phyloP scores from a whole-genome alignment of 257 asterid species.

The Parsonsia alboflavescens region DNA sequence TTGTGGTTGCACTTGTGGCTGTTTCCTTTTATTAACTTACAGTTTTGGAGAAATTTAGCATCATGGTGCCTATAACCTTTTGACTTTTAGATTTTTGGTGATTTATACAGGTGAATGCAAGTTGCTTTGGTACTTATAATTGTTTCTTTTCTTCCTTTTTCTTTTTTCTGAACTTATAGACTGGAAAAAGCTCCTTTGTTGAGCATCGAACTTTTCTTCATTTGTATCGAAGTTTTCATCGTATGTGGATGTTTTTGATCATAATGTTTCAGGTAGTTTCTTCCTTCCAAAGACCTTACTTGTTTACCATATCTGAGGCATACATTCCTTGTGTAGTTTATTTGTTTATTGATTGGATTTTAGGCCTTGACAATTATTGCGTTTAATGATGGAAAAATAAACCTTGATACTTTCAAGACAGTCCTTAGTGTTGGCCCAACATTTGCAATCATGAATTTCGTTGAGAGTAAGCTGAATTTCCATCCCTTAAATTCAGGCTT shows the following conservation, averaged over 20 bases:
- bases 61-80: background rate
- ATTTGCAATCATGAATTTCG: constrained; percentile 77
- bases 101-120: background rate
- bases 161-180: constrained; percentile 38
- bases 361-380: constrained; percentile 89
- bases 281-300: background rate
- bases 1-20: background rate
- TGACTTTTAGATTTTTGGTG: background rate
- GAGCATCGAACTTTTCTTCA: constrained; percentile 97
- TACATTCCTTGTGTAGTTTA: constrained; percentile 10
- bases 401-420: constrained; percentile 60
- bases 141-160: background rate
- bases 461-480: constrained; percentile 64
- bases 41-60: background rate
- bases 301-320: constrained; percentile 17
- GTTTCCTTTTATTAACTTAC: background rate
- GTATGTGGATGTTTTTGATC: constrained; percentile 87
- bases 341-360: constrained; percentile 5
- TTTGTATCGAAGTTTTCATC: constrained; percentile 93
- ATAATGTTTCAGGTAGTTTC: constrained; percentile 88
- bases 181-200: constrained; percentile 90
- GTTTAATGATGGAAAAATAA: constrained; percentile 57
- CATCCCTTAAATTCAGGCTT: constrained; percentile 13
- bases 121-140: background rate
- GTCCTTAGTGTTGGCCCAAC: constrained; percentile 90